phyloP scores from a whole-genome alignment of 441 rosid species.

The Erodium trifolium region DNA sequence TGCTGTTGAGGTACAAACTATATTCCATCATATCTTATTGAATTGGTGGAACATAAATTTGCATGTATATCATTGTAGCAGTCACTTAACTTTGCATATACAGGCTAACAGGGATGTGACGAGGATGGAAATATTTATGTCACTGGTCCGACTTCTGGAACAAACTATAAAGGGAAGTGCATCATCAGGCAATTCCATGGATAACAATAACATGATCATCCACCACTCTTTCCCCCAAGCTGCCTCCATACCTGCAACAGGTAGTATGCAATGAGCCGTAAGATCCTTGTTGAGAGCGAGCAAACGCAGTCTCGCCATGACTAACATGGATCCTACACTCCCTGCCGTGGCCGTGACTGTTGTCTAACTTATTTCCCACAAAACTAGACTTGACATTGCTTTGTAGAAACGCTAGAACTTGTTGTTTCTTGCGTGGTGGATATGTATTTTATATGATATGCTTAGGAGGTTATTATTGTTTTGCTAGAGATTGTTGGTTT shows the following conservation, averaged over 20 bases:
- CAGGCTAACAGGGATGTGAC: slow-evolving; percentile 87
- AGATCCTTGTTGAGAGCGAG: slow-evolving; percentile 45
- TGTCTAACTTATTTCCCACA: slow-evolving; percentile 19
- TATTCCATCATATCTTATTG: background rate
- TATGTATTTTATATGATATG: too few relatives aligned
- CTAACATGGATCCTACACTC: slow-evolving; percentile 38
- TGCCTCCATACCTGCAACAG: slow-evolving; percentile 14
- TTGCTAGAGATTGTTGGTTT: too few relatives aligned
- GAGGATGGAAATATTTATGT: slow-evolving; percentile 87
- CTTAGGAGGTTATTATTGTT: too few relatives aligned
- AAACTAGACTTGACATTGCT: too few relatives aligned
- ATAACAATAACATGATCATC: slow-evolving; percentile 39
- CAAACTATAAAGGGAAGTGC: slow-evolving; percentile 46
- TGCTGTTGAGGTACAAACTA: slow-evolving; percentile 61
- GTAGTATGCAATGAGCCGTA: slow-evolving; percentile 34
- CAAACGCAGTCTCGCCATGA: slow-evolving; percentile 33
- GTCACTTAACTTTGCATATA: slow-evolving; percentile 9
- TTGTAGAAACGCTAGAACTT: too few relatives aligned
- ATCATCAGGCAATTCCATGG: slow-evolving; percentile 17
- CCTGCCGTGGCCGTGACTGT: slow-evolving; percentile 22
- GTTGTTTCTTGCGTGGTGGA: too few relatives aligned
- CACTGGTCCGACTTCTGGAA: slow-evolving; percentile 70
- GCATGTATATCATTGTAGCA: too few relatives aligned
- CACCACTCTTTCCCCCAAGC: slow-evolving; percentile 31
- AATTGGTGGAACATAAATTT: too few relatives aligned